Conservation (phyloP, 2,329 filamentous ascomycete genomes). For the Calonectria pauciramosa region DNA sequence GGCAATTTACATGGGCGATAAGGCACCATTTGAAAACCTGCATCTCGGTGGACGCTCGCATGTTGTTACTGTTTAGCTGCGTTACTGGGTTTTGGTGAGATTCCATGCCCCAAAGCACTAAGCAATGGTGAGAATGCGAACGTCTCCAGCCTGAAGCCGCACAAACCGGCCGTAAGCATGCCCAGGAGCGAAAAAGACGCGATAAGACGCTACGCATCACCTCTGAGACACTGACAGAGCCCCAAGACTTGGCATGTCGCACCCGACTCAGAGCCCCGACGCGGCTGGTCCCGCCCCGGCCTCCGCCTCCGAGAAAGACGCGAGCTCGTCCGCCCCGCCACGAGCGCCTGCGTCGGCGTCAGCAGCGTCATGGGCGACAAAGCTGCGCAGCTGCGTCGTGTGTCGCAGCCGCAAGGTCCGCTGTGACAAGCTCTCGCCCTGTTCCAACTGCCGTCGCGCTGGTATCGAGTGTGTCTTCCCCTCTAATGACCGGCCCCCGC, state of each 20-base stretch:
- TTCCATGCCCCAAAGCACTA: background rate
- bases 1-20: background rate
- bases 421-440: constrained; percentile 69
- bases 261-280: background rate
- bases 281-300: constrained; percentile 36
- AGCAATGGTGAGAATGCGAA: background rate
- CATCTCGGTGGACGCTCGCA: background rate
- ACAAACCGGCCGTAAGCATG: background rate
- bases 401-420: constrained; percentile 70
- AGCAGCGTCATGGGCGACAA: constrained; percentile 31
- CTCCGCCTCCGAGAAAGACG: constrained; percentile 41
- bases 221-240: background rate
- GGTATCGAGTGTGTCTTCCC: constrained; percentile 67
- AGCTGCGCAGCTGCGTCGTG: constrained; percentile 63
- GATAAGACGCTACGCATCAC: background rate
- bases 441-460: constrained; percentile 68
- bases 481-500: constrained; percentile 62
- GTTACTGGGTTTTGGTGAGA: background rate
- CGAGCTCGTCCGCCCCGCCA: constrained; percentile 28
- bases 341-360: constrained; percentile 28
- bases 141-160: background rate
- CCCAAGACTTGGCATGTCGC: background rate
- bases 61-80: background rate
- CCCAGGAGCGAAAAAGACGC: background rate
- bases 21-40: background rate